phyloP scores from a whole-genome alignment of 495 filamentous ascomycete genomes.

The Rostrohypoxylon terebratum region DNA sequence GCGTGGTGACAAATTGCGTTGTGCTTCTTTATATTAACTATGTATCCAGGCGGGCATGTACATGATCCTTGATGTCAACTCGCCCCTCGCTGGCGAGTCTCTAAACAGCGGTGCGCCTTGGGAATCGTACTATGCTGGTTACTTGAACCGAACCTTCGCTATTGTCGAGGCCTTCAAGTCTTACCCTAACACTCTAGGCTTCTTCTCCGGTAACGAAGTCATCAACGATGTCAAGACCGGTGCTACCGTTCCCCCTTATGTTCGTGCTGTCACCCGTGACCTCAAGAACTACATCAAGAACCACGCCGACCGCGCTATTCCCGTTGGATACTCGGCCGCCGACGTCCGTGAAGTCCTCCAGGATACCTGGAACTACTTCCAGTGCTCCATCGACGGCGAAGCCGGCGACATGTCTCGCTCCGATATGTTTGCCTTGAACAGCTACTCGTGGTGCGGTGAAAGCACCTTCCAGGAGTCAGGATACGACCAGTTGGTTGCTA shows the following conservation, averaged over 20 bases:
- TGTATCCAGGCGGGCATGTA: slow-evolving; percentile 61
- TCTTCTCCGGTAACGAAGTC: slow-evolving; percentile 95
- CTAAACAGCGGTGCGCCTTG: slow-evolving; percentile 77
- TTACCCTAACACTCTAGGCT: slow-evolving; percentile 90
- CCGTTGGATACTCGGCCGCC: slow-evolving; percentile 94
- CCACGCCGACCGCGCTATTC: slow-evolving; percentile 74
- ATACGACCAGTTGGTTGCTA: slow-evolving; percentile 76
- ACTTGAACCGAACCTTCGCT: slow-evolving; percentile 86
- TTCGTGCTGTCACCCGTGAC: slow-evolving; percentile 81
- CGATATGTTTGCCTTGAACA: slow-evolving; percentile 95
- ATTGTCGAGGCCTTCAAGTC: slow-evolving; percentile 94
- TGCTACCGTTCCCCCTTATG: slow-evolving; percentile 71
- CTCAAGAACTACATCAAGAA: slow-evolving; percentile 89
- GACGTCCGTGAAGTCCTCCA: slow-evolving; percentile 83
- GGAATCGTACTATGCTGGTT: slow-evolving; percentile 76
- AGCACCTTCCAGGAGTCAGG: slow-evolving; percentile 75
- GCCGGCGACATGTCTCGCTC: slow-evolving; percentile 71
- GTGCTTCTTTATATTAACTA: background rate
- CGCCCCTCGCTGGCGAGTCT: slow-evolving; percentile 80
- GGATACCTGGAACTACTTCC: slow-evolving; percentile 86
- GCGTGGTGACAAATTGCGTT: background rate
- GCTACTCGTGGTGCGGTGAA: slow-evolving; percentile 92
- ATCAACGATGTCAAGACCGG: slow-evolving; percentile 75
- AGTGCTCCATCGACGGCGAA: slow-evolving; percentile 77
- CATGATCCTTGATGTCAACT: slow-evolving; percentile 88